Base-by-base conservation (phyloP, 2,329 filamentous ascomycete species). In the Neofusicoccum sp. region DNA sequence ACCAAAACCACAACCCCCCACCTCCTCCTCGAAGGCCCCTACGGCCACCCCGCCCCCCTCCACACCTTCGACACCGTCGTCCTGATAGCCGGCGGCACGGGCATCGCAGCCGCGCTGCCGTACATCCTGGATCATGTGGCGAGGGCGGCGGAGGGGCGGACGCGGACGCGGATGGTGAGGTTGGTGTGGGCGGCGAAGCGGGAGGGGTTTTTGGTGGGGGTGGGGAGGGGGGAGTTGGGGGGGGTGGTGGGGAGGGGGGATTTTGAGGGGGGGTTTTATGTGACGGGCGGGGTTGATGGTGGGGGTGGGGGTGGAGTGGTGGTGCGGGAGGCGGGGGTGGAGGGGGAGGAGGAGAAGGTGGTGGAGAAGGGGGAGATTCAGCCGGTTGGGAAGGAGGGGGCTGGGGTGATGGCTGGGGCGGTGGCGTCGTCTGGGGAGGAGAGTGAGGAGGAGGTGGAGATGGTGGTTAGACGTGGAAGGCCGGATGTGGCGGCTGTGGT, bases 11-110 rank as follows among this genome's bases (percentile, higher is more conserved):
- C 68, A 14, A 66, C 68, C 3, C 65, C 74, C 3, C 74, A 65
- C 0, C 71, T 82, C 41, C 73, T 82, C 3, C 66, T 83, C 8
- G 81, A 84, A 67, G 81, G 81, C 0, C 80, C 81, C 0, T 83
- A 83, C 61, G 80, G 80, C 3, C 70, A 76, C 31, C 68, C 68
- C 4, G 70, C 74, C 5, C 75, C 77, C 1, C 66, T 82, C 0
- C 74, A 73, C 58, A 69, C 66, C 4, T 82, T 78, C 64, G 73
- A 69, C 2, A 71, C 69, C 51, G 63, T 78, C 5, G 60, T 78
- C 1, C 71, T 76, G 26, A 43, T 76, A 3, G 72, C 70, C 1
- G 73, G 73, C 24, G 73, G 73, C 12, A 73, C 72, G 1, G 73
- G 73, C 1, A 70, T 76, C 30, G 67, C 72, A 0, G 67, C 72